Evolutionary conservation across 2,329 filamentous ascomycete genomes (phyloP), one percentile per base, ranked within the genome.

Genomic region (Alternaria consortialis): DNA sequence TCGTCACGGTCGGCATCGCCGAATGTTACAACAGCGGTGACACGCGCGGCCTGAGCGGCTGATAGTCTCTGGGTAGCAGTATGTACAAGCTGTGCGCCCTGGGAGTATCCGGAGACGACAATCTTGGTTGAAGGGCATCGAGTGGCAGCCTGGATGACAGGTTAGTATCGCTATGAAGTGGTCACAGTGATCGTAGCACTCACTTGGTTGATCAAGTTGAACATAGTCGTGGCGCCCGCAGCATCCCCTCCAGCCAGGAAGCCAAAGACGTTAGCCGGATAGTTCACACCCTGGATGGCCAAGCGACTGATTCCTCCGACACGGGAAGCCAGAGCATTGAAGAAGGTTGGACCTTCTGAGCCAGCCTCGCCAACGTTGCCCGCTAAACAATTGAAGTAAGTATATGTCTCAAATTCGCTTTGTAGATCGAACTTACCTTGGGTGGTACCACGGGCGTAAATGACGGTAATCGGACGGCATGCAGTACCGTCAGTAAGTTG

Each of bases 251-350:
- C 81, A 8, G 75, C 73, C 11, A 84, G 72, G 65, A 84, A 85
- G 0, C 84, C 84, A 13, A 62, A 7, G 20, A 76, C 57, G 27
- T 64, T 64, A 7, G 85, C 85, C 3, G 80, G 69, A 67, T 87
- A 87, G 31, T 81, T 78, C n/a, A 87, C 83, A 52, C 85, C 85
- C 73, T 87, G 85, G n/a, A 86, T 80, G 5, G 81, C 81, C 13
- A 86, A 70, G 50, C 80, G 79, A 51, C 73, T 76, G 8, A 72
- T 64, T 44, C 71, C 77, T 39, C 81, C 83, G 31, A 85, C 70
- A 17, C 72, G 63, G 9, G 69, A 55, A 11, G 76, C 77, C 2
- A 87, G 72, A 6, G 80, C 79, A 31, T 81, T 76, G 71, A 84
- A 84, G 72, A 87, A 82, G 2, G 81, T 78, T 4, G 85, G 85